These are phyloP conservation scores for Akanthomyces lecanii DNA, from an alignment of 2,329 filamentous ascomycete genomes.

Conservation along the genomic window DNA sequence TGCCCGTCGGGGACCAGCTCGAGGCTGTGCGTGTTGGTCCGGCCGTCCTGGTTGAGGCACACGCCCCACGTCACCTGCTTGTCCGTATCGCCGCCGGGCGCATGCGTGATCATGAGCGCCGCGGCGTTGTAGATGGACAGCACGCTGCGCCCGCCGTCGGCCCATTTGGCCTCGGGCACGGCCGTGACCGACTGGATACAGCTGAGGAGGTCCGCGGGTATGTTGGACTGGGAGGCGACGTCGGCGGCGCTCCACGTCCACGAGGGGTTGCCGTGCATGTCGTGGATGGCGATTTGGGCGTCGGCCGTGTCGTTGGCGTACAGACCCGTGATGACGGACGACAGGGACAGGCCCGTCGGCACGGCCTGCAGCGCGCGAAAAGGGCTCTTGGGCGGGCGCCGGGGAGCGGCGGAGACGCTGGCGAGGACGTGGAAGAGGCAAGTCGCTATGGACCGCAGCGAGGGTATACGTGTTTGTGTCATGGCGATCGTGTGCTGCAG, in stretches of 20 bases:
- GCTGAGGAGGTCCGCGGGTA: constrained; percentile 4
- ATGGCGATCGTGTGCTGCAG: not conserved
- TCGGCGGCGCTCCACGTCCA: constrained; percentile 11
- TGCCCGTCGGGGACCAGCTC: constrained; percentile 11
- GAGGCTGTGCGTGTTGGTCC: constrained; percentile 14
- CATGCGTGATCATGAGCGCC: constrained; percentile 2
- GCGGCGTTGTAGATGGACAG: constrained; percentile 10
- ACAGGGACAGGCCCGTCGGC: not conserved
- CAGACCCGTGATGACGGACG: not conserved
- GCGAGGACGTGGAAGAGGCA: not conserved
- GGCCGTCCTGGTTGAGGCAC: not conserved
- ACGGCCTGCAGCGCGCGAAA: not conserved
- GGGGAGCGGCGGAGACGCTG: not conserved
- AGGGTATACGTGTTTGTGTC: not conserved
- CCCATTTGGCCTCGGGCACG: constrained; percentile 11
- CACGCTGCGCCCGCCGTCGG: constrained; percentile 2
- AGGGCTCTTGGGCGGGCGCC: not conserved
- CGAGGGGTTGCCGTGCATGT: not conserved
- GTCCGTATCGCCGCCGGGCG: not conserved
- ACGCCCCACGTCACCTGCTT: constrained; percentile 10
- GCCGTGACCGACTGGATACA: constrained; percentile 7
- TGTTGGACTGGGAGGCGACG: not conserved
- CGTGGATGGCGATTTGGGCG: constrained; percentile 9
- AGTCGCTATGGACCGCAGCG: not conserved
- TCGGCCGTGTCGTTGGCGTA: constrained; percentile 5